Conservation (phyloP, 2,329 filamentous ascomycete species). For the Ophiostoma sp. region DNA sequence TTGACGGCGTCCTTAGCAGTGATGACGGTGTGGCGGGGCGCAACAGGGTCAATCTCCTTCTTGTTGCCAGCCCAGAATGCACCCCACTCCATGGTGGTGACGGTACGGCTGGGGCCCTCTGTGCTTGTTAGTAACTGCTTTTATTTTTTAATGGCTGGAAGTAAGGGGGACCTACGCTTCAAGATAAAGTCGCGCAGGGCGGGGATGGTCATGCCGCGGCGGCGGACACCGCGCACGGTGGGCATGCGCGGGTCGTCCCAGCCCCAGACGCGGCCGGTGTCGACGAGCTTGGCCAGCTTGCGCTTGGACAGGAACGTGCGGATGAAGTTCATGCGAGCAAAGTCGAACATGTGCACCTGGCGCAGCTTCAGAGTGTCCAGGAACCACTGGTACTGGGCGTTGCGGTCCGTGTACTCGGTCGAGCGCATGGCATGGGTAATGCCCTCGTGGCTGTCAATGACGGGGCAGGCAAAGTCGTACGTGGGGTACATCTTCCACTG, state of each 20-base stretch:
- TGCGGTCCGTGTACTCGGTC: slow-evolving; percentile 77
- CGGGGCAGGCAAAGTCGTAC: slow-evolving; percentile 80
- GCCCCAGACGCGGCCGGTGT: slow-evolving; percentile 68
- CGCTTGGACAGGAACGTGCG: slow-evolving; percentile 78
- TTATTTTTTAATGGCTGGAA: background rate
- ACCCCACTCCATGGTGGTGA: slow-evolving; percentile 79
- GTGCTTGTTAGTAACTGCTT: background rate
- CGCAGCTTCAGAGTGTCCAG: slow-evolving; percentile 66
- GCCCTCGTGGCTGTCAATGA: slow-evolving; percentile 74
- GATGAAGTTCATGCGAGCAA: slow-evolving; percentile 78
- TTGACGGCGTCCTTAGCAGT: slow-evolving; percentile 65
- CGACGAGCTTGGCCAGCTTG: slow-evolving; percentile 78
- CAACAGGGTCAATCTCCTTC: slow-evolving; percentile 73
- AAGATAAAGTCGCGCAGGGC: slow-evolving; percentile 79
- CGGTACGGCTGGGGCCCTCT: slow-evolving; percentile 73
- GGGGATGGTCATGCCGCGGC: slow-evolving; percentile 72
- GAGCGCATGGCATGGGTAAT: slow-evolving; percentile 78
- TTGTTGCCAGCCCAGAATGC: slow-evolving; percentile 70
- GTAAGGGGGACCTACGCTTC: slow-evolving; percentile 42
- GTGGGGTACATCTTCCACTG: slow-evolving; percentile 83
- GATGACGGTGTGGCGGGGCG: slow-evolving; percentile 68
- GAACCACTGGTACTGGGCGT: slow-evolving; percentile 85
- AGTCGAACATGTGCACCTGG: slow-evolving; percentile 79
- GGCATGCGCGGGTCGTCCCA: slow-evolving; percentile 88
- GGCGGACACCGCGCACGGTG: slow-evolving; percentile 65